Percentiles rank a stretch among this genome's conserved stretches.
Conservation (phyloP, 2,329 filamentous ascomycete genomes). For the Grosmannia clavigera region DNA sequence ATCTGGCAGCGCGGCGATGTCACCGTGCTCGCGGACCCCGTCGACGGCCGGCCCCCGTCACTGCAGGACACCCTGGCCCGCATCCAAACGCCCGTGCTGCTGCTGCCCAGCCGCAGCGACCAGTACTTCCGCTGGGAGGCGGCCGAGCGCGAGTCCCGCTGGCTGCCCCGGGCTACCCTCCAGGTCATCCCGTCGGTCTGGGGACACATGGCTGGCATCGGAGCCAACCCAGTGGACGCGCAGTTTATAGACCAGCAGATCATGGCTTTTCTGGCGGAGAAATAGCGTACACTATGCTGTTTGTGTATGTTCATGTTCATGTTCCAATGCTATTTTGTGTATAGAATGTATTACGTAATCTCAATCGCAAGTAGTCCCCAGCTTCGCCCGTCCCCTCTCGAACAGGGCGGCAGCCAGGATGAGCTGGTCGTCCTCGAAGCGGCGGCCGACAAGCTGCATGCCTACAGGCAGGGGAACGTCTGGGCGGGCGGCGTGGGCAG, state of each 20-base stretch:
- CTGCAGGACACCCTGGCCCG: slow-evolving; percentile 52
- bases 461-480: slow-evolving; percentile 17
- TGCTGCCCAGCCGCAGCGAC: slow-evolving; percentile 61
- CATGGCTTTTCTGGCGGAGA: not conserved
- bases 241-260: slow-evolving; percentile 7
- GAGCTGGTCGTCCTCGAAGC: slow-evolving; percentile 17
- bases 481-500: slow-evolving; percentile 7
- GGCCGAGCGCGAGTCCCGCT: slow-evolving; percentile 57
- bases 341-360: not conserved
- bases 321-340: no score
- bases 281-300: not conserved
- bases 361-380: not conserved
- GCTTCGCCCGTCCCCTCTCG: slow-evolving; percentile 16
- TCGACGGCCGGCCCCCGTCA: slow-evolving; percentile 52
- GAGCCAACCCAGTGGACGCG: slow-evolving; percentile 2
- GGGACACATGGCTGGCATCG: slow-evolving; percentile 11
- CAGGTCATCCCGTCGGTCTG: slow-evolving; percentile 9
- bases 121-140: slow-evolving; percentile 76
- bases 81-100: slow-evolving; percentile 61
- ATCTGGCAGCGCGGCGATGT: slow-evolving; percentile 69
- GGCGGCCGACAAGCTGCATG: slow-evolving; percentile 20
- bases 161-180: slow-evolving; percentile 2
- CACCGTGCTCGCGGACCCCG: slow-evolving; percentile 23
- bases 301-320: not conserved
- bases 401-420: slow-evolving; percentile 18